A percentile compares a stretch with the other conserved stretches of the same genome.
Conservation (phyloP, 2,329 filamentous ascomycete genomes). For the Exserohilum turcica region DNA sequence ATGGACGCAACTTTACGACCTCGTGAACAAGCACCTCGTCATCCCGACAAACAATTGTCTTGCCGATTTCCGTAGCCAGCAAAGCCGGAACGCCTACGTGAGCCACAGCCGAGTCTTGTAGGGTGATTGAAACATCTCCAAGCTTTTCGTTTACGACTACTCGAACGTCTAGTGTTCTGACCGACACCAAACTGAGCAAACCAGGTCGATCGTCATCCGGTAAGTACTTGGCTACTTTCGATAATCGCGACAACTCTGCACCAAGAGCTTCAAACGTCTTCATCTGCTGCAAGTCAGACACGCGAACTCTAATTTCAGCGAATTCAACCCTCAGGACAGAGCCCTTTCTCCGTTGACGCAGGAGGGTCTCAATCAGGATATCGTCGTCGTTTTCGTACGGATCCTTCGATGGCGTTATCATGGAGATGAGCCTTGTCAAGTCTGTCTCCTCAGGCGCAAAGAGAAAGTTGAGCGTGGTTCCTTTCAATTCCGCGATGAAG, state of each 20-base stretch:
- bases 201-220: conserved; percentile 95
- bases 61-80: conserved; percentile 74
- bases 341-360: conserved; percentile 85
- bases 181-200: conserved; percentile 72
- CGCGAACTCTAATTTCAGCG: conserved; percentile 65
- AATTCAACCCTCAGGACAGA: conserved; percentile 75
- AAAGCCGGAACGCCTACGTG: conserved; percentile 84
- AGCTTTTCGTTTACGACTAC: conserved; percentile 71
- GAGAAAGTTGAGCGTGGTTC: conserved; percentile 72
- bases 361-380: conserved; percentile 88
- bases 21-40: conserved; percentile 74
- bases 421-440: conserved; percentile 77
- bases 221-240: conserved; percentile 89
- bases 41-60: conserved; percentile 67
- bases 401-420: conserved; percentile 90
- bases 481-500: conserved; percentile 65
- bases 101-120: conserved; percentile 38
- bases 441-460: conserved; percentile 76
- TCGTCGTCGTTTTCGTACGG: conserved; percentile 90
- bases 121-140: conserved; percentile 59
- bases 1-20: conserved; percentile 50
- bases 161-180: conserved; percentile 67
- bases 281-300: conserved; percentile 69
- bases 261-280: conserved; percentile 71
- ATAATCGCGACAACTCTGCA: conserved; percentile 79